phyloP scores from a whole-genome alignment of 2,329 filamentous ascomycete species.

The Aspergillus hortae region DNA sequence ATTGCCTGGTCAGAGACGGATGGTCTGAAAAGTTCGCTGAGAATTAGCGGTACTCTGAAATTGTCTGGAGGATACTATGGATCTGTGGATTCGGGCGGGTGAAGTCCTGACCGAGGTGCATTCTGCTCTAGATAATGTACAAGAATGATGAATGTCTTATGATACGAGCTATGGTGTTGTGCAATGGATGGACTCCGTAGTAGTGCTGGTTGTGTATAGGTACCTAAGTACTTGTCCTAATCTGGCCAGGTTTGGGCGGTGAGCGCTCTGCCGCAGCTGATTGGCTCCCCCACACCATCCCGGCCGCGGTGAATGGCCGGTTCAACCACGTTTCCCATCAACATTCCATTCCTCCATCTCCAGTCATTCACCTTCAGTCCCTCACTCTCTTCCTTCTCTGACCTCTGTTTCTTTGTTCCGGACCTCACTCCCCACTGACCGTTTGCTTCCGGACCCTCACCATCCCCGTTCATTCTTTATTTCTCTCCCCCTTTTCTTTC shows the following conservation, averaged over 20 bases:
- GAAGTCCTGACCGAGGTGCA: not conserved
- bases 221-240: too few relatives aligned
- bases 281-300: conserved; percentile 12
- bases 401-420: conserved; percentile 11
- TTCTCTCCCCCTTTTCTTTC: conserved; percentile 6
- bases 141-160: conserved; percentile 5
- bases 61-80: conserved; percentile 2
- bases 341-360: conserved; percentile 1
- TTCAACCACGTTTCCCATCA: conserved; percentile 26
- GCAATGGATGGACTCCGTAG: too few relatives aligned
- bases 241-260: not conserved
- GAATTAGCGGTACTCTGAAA: not conserved
- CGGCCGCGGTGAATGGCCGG: not conserved
- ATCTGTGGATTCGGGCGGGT: not conserved
- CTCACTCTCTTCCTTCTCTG: conserved; percentile 6
- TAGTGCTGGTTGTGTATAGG: too few relatives aligned
- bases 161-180: not conserved
- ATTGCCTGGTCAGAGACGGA: conserved; percentile 5
- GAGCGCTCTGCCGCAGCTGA: not conserved
- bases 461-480: conserved; percentile 6
- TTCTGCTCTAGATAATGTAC: conserved; percentile 7
- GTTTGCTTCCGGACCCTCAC: conserved; percentile 1
- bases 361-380: conserved; percentile 2
- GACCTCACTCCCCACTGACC: conserved; percentile 5
- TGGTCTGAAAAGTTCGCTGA: conserved; percentile 8